A percentile compares a stretch with the other conserved stretches of the same genome.
phyloP scores from a whole-genome alignment of 306 rosid genomes.

The Senna tora region DNA sequence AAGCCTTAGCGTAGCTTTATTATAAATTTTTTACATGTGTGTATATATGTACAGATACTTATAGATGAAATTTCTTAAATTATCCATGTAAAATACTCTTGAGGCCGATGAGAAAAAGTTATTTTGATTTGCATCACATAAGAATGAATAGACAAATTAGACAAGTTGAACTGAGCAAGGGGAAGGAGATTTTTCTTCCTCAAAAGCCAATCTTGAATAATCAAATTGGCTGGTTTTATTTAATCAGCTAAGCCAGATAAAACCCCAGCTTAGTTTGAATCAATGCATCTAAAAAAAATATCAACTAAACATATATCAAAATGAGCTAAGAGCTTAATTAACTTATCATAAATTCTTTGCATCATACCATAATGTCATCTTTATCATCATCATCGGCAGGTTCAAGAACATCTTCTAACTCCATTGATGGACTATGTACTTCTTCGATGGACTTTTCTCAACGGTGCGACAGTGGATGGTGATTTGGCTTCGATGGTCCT shows the following conservation, averaged over 20 bases:
- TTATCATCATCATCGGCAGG: slow-evolving; percentile 50
- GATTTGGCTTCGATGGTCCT: no score
- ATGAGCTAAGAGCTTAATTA: not conserved
- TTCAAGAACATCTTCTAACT: slow-evolving; percentile 59
- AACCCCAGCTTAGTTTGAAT: not conserved
- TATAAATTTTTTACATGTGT: not conserved
- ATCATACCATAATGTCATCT: slow-evolving; percentile 60
- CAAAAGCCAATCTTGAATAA: not conserved
- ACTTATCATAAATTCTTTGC: slow-evolving; percentile 9
- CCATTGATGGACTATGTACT: no score
- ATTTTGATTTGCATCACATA: not conserved
- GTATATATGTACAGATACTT: not conserved
- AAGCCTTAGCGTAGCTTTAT: not conserved
- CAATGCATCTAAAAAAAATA: not conserved
- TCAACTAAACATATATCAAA: slow-evolving; percentile 8
- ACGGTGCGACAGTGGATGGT: no score
- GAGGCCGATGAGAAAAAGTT: not conserved
- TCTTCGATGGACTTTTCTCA: no score
- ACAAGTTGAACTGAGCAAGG: not conserved
- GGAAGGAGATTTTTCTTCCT: not conserved
- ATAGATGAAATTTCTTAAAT: not conserved
- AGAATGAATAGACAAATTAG: not conserved
- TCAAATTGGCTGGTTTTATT: not conserved
- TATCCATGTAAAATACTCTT: not conserved
- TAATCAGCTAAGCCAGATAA: slow-evolving; percentile 20